Evolutionary conservation across 768 basidiomycete species (phyloP), one percentile per base, ranked within the genome.

Genomic region (Termitomyces sp.): DNA sequence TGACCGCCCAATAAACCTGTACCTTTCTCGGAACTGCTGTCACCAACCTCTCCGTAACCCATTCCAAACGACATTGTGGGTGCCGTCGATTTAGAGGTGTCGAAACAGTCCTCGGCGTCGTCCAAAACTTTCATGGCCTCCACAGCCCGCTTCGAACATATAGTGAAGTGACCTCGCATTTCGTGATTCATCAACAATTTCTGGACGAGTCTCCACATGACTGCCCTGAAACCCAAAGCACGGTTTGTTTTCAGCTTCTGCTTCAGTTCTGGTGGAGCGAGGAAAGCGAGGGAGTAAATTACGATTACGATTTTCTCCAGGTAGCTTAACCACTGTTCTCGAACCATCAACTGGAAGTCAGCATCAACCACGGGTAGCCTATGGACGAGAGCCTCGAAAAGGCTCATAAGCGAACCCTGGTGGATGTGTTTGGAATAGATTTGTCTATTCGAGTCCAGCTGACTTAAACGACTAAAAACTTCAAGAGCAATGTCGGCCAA

Each of bases 251-350:
- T 90, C 65, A 94, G 80, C 63, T 76, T 82, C 57, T 80, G 78
- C 76, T 96, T 94, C 63, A 96, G 69, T 32, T 83, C 79, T 4
- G 88, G 87, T 2, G 94, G 83, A 3, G 94, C 85, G 58, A 96
- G 78, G 79, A 94, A 98, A 24, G 88, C 85, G 64, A 98, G 77
- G 40, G 88, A 88, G 76, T 97, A 98, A 45, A 97, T 82, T n/a
- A 84, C 83, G 80, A 95, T 85, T 50, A 90, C 79, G 56, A 81
- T 76, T 66, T 90, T 91, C 78, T 96, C 92, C 63, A 92, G 74
- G 72, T 92, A 90, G 45, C 86, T 84, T 49, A 95, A 72, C 87
- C 91, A 94, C 22, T 76, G 68, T 68, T 92, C 88, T 64, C 85
- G 79, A 57, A 77, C 74, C 66, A 85, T 74, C 63, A 90, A 74